Base-by-base conservation (phyloP, 2,329 filamentous ascomycete species). In the Fusarium scirpi region DNA sequence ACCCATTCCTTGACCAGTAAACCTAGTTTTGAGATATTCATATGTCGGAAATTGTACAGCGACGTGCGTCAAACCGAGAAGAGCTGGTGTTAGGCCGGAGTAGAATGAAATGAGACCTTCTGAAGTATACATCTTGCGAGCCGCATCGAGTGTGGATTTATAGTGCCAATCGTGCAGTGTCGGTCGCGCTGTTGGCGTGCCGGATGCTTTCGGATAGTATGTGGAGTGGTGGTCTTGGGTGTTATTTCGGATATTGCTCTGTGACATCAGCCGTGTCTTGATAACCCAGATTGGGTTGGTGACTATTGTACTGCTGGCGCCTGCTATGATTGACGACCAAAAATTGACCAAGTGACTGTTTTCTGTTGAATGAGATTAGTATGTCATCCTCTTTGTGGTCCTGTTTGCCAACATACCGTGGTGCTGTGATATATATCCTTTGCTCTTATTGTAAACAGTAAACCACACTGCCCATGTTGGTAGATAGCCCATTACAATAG, bases 251-350 rank as follows among this genome's bases (percentile, higher is more conserved):
- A 80, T 71, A 81, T 85, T 70, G 87, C 90, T 92, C 83, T 98
- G 96, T 40, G 96, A 97, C 96, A 98, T 98, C 74, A 99, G 88
- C 72, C 96, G 88, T 51, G 96, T 99, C 82, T 99, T 99, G 83
- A 99, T 97, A 40, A 99, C 96, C 96, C 96, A 99, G 66, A 99
- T 99, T 1, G 96, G 96, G 80, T 98, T 99, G 25, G 96, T 99
- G 68, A 91, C 92, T 69, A 98, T 87, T 6, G 96, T 99, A 72
- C 94, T 98, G 82, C 92, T 97, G 66, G 90, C 94, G 56, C 96
- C 96, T 25, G 95, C 96, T 60, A 94, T 88, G 65, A 99, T 89
- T 12, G 96, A 97, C 24, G 96, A 96, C 84, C 92, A 94, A 71
- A 96, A 91, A 77, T 93, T 94, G 75, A 95, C 88, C 46, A 94